Conservation (phyloP, 2,329 filamentous ascomycete genomes). For the Penicillium olsonii region DNA sequence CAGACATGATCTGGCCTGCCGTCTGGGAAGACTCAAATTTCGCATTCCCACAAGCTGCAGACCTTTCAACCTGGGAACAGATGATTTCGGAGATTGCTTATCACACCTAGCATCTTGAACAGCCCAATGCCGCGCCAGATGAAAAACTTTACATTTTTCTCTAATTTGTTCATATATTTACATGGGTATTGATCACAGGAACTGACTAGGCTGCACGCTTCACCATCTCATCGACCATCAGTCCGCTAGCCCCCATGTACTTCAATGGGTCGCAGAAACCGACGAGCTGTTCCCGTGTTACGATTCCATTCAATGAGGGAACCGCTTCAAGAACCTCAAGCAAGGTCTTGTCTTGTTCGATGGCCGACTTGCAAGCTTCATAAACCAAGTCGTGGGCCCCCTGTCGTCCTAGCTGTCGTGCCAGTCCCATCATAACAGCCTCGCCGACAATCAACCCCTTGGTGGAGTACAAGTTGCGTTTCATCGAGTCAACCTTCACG, state of each 20-base stretch:
- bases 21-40: conserved; percentile 15
- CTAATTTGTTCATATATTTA: not conserved
- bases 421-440: conserved; percentile 62
- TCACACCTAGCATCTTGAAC: conserved; percentile 5
- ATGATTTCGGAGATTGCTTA: conserved; percentile 18
- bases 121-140: no score
- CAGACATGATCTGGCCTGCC: conserved; percentile 13
- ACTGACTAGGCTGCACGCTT: not conserved
- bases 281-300: conserved; percentile 50
- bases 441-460: conserved; percentile 58
- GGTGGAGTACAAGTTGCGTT: conserved; percentile 53
- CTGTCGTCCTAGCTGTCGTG: conserved; percentile 53
- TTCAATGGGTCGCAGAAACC: conserved; percentile 58
- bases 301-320: conserved; percentile 43
- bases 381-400: conserved; percentile 60
- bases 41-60: conserved; percentile 14
- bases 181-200: not conserved
- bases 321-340: conserved; percentile 45
- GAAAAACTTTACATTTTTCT: not conserved
- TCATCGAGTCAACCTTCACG: conserved; percentile 53
- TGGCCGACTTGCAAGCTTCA: conserved; percentile 53
- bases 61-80: conserved; percentile 15
- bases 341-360: conserved; percentile 46
- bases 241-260: conserved; percentile 40
- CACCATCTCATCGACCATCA: conserved; percentile 37